Evolutionary conservation across 441 rosid genomes (phyloP), one percentile per base, ranked within the genome.

Genomic region (Populus tomentosa): DNA sequence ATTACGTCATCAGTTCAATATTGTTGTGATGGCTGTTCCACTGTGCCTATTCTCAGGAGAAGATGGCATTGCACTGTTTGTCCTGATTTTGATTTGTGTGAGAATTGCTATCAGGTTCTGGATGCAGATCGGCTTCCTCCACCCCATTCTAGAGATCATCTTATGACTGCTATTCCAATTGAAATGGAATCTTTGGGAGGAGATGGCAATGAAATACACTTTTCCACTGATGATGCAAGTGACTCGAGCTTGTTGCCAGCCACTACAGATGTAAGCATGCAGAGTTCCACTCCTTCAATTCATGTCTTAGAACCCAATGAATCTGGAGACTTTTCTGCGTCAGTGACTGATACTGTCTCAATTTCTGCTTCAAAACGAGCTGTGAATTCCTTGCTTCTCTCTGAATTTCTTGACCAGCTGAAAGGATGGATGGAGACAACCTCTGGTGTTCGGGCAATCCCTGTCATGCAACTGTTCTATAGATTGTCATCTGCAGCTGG

Each of bases 1-100:
- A 91, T 90, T 78, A 87, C 98, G 56, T 95, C 99, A 74, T 94
- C 99, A 78, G 99, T 97, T 75, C 99, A 97, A 76, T 97, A 95
- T 84, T 92, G 98, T 84, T 97, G 99, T 87, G 99, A 97, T 83
- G 98, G 99, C 76, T 97, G 99, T 88, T 90, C 99, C 82, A 97
- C 98, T 9, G 99, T 95, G 68, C 99, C 99, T 69, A 97, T 97
- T 84, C 88, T 92, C 67, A 87, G 99, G 86, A 87, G 95, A 79
- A 91, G 99, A 86, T 97, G 99, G 99, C 99, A 97, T 83, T 97
- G 99, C 83, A 97, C 99, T 42, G 76, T 95, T 72, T 97, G 99
- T 85, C 97, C 98, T 61, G 99, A 97, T 90, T 97, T 97, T 88
- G 99, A 97, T 86, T 86, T 97, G 67, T 97, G 99, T 73, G 99